Base-by-base conservation (phyloP, 2,329 filamentous ascomycete genomes). In the Peltaster fructicola region DNA sequence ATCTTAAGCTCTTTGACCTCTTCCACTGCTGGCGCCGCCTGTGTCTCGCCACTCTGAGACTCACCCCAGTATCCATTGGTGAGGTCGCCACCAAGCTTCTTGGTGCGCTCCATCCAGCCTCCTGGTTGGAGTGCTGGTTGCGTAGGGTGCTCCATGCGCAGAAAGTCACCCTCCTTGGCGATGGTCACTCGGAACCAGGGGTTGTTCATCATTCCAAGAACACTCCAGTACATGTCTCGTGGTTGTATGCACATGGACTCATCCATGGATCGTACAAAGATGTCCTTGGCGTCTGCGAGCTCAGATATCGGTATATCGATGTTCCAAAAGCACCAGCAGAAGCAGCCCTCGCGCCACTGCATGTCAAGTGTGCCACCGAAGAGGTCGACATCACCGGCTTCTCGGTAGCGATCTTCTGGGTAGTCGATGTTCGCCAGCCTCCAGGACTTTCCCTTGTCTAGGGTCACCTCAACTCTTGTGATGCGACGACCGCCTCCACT, bases 181-280 rank as follows among this genome's bases (percentile, higher is more conserved):
- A 93, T 76, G 2, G 72, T 68, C 1, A 93, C 65, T 4, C 84
- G 65, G 48, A 76, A 93, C 84, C 84, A 93, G 0, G 80, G 78
- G 40, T 92, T 92, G 52, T 92, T 92, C 84, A 93, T 92, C 84
- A 93, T 93, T 0, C 84, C 82, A 18, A 92, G 56, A 2, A 91
- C 81, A 31, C 71, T 82, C 84, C 84, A 93, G 53, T 92, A 92
- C 79, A 92, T 88, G 41, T 93, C 84, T 32, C 79, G 65, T 4
- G 84, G 84, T 46, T 91, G 81, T 0, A 79, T 58, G 50, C 77
- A 79, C 68, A 92, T 74, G 27, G 73, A 67, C 36, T 92, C 84
- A 38, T 93, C 84, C 81, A 92, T 91, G 4, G 74, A 75, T 21
- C 84, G 65, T 4, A 91, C 71, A 42, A 90, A 63, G 17, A 93